Evolutionary conservation across 306 rosid species (phyloP).

Genomic region (Prunus campanulata): DNA sequence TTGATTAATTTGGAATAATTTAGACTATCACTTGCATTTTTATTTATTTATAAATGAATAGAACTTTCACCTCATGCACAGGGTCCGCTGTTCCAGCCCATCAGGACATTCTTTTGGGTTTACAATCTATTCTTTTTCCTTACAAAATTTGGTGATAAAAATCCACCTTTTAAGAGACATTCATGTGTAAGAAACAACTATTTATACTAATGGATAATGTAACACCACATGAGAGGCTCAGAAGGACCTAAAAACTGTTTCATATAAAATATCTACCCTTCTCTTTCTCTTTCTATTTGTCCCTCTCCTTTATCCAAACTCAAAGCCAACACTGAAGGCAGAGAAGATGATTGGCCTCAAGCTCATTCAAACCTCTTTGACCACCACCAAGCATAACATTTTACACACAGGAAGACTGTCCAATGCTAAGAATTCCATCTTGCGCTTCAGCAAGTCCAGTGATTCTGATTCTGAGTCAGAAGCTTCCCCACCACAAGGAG

Average conservation of each 20-base stretch:
- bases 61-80: too few relatives aligned
- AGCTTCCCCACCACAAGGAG: slow-evolving; percentile 55
- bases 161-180: background rate
- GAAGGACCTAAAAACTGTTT: slow-evolving; percentile 7
- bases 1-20: too few relatives aligned
- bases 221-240: slow-evolving; percentile 53
- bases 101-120: background rate
- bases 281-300: background rate
- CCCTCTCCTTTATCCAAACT: background rate
- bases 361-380: slow-evolving; percentile 53
- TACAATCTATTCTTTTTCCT: background rate
- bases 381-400: slow-evolving; percentile 10
- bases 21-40: too few relatives aligned
- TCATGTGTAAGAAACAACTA: background rate
- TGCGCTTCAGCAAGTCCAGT: slow-evolving; percentile 56
- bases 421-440: slow-evolving; percentile 32
- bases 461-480: slow-evolving; percentile 55
- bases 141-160: background rate
- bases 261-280: background rate
- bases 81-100: too few relatives aligned
- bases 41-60: too few relatives aligned
- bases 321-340: slow-evolving; percentile 1
- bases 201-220: slow-evolving; percentile 42
- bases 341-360: slow-evolving; percentile 59
- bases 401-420: slow-evolving; percentile 24